phyloP scores from a whole-genome alignment of 2,329 filamentous ascomycete species.

The Achaetomium macrosporum region DNA sequence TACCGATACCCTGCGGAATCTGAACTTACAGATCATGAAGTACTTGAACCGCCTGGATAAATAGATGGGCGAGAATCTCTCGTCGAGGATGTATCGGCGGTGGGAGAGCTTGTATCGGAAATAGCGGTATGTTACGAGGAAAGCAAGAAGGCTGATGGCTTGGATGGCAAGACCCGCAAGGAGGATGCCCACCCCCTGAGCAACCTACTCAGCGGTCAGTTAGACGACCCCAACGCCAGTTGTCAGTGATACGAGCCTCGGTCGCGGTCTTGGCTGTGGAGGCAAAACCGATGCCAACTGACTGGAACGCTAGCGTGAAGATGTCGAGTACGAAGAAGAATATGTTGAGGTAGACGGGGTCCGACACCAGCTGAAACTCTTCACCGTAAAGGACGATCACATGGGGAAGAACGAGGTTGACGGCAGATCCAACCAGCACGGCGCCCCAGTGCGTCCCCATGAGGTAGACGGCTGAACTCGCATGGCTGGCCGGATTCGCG shows the following conservation, averaged over 20 bases:
- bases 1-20: not conserved
- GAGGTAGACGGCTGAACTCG: conserved; percentile 40
- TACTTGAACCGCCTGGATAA: conserved; percentile 37
- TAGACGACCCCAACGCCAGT: conserved; percentile 13
- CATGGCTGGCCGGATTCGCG: conserved; percentile 28
- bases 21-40: conserved; percentile 40
- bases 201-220: conserved; percentile 22
- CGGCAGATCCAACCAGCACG: conserved; percentile 38
- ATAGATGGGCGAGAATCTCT: conserved; percentile 36
- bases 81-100: conserved; percentile 35
- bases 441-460: conserved; percentile 44
- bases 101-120: conserved; percentile 37
- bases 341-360: conserved; percentile 32
- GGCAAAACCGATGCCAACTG: conserved; percentile 36
- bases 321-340: conserved; percentile 32
- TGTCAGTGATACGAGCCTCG: conserved; percentile 30
- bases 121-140: conserved; percentile 35
- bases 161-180: conserved; percentile 42
- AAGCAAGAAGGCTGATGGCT: conserved; percentile 34
- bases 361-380: conserved; percentile 31
- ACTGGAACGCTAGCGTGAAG: conserved; percentile 32
- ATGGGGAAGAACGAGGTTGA: conserved; percentile 42
- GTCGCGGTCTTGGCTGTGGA: conserved; percentile 30
- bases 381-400: conserved; percentile 43
- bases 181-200: conserved; percentile 35